A percentile compares a stretch with the other conserved stretches of the same genome.
phyloP scores from a whole-genome alignment of 2,329 filamentous ascomycete species.

The Trichoderma cornu-damae region DNA sequence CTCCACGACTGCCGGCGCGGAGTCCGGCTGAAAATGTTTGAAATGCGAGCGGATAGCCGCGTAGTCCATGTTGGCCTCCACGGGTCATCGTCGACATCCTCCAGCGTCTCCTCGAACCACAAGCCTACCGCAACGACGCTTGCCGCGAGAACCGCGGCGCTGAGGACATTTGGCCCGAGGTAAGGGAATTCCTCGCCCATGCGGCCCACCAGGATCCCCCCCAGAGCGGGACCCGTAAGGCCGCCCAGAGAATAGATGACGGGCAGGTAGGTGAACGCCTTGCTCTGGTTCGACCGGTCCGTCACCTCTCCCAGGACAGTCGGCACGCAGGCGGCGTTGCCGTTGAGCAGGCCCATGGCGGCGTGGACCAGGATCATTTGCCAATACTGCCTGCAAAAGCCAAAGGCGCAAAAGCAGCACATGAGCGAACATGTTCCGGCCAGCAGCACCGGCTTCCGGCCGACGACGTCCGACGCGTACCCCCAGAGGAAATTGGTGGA shows the following conservation, averaged over 20 bases:
- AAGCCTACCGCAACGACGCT: slow-evolving; percentile 71
- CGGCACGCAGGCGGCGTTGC: slow-evolving; percentile 89
- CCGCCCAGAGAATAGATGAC: slow-evolving; percentile 94
- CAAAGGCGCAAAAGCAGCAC: slow-evolving; percentile 77
- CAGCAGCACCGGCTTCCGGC: slow-evolving; percentile 69
- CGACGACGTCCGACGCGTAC: slow-evolving; percentile 58
- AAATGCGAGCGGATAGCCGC: slow-evolving; percentile 27
- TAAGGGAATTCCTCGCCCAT: slow-evolving; percentile 67
- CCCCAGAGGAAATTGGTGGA: slow-evolving; percentile 70
- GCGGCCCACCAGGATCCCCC: slow-evolving; percentile 71
- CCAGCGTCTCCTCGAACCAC: slow-evolving; percentile 76
- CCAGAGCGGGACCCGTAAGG: slow-evolving; percentile 88
- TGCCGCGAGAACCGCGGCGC: slow-evolving; percentile 63
- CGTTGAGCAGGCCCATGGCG: slow-evolving; percentile 88
- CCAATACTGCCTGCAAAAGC: slow-evolving; percentile 75
- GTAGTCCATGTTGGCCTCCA: slow-evolving; percentile 34
- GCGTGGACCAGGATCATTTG: slow-evolving; percentile 83
- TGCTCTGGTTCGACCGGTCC: slow-evolving; percentile 88
- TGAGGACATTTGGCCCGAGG: slow-evolving; percentile 74
- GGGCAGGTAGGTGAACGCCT: slow-evolving; percentile 88
- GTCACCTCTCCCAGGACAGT: slow-evolving; percentile 94
- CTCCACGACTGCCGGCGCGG: slow-evolving; percentile 35
- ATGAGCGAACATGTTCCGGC: slow-evolving; percentile 78
- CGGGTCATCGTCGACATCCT: slow-evolving; percentile 29
- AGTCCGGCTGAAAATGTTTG: slow-evolving; percentile 14